Evolutionary conservation across 2,329 filamentous ascomycete species (phyloP).

Genomic region (Penicillium vulpinum): DNA sequence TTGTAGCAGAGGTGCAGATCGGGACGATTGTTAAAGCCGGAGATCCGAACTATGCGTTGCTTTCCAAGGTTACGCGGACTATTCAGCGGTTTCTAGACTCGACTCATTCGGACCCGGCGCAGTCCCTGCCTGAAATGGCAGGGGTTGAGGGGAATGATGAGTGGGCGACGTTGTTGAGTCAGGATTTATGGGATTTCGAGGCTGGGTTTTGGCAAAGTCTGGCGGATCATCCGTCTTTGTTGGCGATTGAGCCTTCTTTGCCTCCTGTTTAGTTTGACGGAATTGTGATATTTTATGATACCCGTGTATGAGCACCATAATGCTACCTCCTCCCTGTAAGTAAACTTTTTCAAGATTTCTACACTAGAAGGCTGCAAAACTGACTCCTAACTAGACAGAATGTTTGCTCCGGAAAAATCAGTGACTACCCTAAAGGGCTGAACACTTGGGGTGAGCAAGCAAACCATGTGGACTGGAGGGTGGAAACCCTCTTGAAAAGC

Average conservation of each 20-base stretch:
- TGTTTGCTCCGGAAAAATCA: background rate
- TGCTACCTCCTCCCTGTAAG: background rate
- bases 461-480: background rate
- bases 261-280: conserved; percentile 14
- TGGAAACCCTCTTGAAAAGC: background rate
- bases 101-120: conserved; percentile 17
- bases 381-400: background rate
- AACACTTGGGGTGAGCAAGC: background rate
- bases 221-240: conserved; percentile 29
- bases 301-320: background rate
- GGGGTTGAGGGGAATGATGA: conserved; percentile 20
- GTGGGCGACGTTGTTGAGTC: conserved; percentile 24
- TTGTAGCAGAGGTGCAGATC: conserved; percentile 30
- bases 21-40: conserved; percentile 26
- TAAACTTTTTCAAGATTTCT: too few relatives aligned
- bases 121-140: conserved; percentile 5
- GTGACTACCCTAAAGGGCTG: background rate
- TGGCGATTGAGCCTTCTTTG: conserved; percentile 23
- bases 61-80: conserved; percentile 27
- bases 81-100: conserved; percentile 31
- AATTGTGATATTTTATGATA: background rate
- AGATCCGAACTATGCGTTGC: conserved; percentile 28
- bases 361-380: too few relatives aligned
- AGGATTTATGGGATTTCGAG: conserved; percentile 31
- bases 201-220: conserved; percentile 29